These are phyloP conservation scores for Begonia peltatifolia DNA, from an alignment of 306 rosid genomes.

Conservation along the genomic window DNA sequence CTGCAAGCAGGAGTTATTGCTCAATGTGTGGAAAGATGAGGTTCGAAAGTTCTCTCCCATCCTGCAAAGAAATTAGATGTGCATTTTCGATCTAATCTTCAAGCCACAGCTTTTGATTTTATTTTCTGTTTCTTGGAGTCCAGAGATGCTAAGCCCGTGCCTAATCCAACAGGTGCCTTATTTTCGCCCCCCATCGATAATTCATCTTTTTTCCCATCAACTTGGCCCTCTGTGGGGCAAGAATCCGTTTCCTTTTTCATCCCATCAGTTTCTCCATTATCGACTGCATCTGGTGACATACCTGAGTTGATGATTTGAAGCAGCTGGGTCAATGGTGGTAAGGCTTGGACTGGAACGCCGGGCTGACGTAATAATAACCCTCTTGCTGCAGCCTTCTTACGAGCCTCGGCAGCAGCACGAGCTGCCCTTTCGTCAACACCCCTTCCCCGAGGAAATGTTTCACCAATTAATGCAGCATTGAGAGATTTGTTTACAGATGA, in stretches of 20 bases:
- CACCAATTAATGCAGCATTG: conserved; percentile 68
- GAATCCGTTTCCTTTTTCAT: conserved; percentile 25
- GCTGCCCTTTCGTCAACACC: conserved; percentile 95
- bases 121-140: conserved; percentile 73
- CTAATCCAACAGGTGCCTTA: conserved; percentile 69
- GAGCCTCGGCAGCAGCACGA: conserved; percentile 81
- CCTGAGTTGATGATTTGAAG: conserved; percentile 65
- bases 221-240: conserved; percentile 17
- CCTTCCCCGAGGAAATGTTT: conserved; percentile 66
- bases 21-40: conserved; percentile 5
- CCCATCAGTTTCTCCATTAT: conserved; percentile 36
- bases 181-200: conserved; percentile 17
- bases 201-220: conserved; percentile 21
- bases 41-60: conserved; percentile 6
- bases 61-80: conserved; percentile 13
- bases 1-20: conserved; percentile 6
- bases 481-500: conserved; percentile 62
- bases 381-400: conserved; percentile 91
- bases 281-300: conserved; percentile 29
- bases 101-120: conserved; percentile 50
- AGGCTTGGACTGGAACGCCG: conserved; percentile 72
- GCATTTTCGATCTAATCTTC: conserved; percentile 13
- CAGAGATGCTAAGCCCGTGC: conserved; percentile 62
- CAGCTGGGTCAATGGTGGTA: conserved; percentile 72
- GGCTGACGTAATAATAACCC: conserved; percentile 74